These are phyloP conservation scores for Helianthus annuus DNA, from an alignment of 129 eudicot genomes.

Conservation along the genomic window DNA sequence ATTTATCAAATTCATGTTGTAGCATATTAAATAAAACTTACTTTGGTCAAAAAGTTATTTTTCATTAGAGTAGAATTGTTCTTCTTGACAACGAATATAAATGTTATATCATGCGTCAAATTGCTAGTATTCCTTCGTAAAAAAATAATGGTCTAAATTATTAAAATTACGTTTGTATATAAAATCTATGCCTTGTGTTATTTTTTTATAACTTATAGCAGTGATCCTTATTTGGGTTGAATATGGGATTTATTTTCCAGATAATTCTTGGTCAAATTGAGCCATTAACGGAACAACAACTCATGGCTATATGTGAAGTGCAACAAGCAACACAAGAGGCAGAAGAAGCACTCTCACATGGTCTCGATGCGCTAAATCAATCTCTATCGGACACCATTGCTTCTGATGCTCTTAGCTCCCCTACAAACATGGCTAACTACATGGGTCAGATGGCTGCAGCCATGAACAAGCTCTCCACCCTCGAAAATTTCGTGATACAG, in stretches of 20 bases:
- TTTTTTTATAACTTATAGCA: too few species aligned
- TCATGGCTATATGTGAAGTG: slow-evolving; percentile 69
- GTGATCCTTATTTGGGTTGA: slow-evolving; percentile 13
- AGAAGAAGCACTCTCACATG: slow-evolving; percentile 84
- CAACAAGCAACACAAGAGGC: slow-evolving; percentile 85
- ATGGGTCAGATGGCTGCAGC: slow-evolving; percentile 93
- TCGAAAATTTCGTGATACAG: slow-evolving; percentile 87
- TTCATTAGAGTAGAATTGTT: too few species aligned
- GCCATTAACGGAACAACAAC: slow-evolving; percentile 89
- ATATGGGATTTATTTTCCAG: slow-evolving; percentile 30
- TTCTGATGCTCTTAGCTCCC: slow-evolving; percentile 68
- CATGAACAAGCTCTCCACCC: slow-evolving; percentile 76
- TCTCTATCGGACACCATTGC: slow-evolving; percentile 74
- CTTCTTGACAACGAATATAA: too few species aligned
- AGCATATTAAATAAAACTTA: not conserved
- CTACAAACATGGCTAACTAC: slow-evolving; percentile 84
- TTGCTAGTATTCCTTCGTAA: too few species aligned
- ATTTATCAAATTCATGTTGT: not conserved
- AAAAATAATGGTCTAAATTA: too few species aligned
- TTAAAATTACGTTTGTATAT: too few species aligned
- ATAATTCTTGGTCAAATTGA: slow-evolving; percentile 73
- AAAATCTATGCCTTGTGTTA: too few species aligned
- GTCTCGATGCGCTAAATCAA: slow-evolving; percentile 66
- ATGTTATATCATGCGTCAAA: too few species aligned
- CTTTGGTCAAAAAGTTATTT: not conserved